Evolutionary conservation across 768 basidiomycete genomes (phyloP), one percentile per base, ranked within the genome.

Genomic region (Pleurotus citrinopileatus): DNA sequence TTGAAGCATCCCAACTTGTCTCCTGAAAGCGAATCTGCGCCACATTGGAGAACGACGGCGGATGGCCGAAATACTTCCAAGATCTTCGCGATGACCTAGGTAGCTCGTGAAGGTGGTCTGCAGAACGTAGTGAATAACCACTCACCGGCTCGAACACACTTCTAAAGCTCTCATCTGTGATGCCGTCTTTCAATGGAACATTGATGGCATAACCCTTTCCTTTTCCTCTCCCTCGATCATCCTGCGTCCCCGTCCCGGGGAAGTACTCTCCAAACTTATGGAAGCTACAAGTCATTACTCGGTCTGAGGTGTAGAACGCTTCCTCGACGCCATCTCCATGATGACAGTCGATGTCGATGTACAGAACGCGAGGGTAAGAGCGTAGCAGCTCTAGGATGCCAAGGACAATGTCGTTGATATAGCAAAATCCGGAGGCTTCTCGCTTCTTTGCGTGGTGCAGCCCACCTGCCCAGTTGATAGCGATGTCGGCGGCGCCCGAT

Each of bases 201-300:
- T 99, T 99, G 20, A 97, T 75, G 1, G 97, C 82, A 66, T 97
- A 97, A 58, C 93, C 81, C 69, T 94, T 96, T 0, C 95, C 96
- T 70, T 96, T 97, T 63, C 55, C 58, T 27, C 87, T 84, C 32
- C 97, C 91, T 2, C 94, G 95, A 27, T 59, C 58, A 7, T 59
- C 55, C 17, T 57, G 58, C 2, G 58, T 59, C n/a, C 97, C 97
- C 4, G 97, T 99, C 37, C 97, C 97, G 23, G 97, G 97, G 70
- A 99, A 99, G 70, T 90, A 99, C 70, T 99, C 97, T 28, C 97
- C 97, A 59, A 98, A 99, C 70, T 98, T 98, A 68, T 99, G 97
- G 71, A 98, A 97, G 61, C 91, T 94, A 64, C 87, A 87, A 0
- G 96, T 98, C 97, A 98, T 98, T 54, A 99, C 97, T 40, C 97